Evolutionary conservation across 1,139 yeast genomes (phyloP).

Genomic region (Suhomyces choctaworum): DNA sequence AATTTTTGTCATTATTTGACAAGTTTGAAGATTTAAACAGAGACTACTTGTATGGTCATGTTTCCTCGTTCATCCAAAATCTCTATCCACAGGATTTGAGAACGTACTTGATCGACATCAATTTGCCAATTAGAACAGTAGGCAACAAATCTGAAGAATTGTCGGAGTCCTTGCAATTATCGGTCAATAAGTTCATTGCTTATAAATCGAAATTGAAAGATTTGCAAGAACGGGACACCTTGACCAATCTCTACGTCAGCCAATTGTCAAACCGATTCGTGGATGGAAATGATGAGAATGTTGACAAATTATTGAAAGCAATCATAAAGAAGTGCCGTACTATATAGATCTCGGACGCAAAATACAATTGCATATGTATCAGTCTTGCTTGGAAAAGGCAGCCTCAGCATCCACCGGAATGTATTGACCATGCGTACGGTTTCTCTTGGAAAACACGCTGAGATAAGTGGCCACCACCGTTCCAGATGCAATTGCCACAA

Average conservation of each 20-base stretch:
- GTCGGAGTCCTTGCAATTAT: constrained; percentile 61
- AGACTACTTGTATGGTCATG: constrained; percentile 63
- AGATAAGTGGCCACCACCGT: constrained; percentile 27
- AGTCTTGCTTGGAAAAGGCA: constrained; percentile 30
- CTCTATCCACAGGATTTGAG: constrained; percentile 39
- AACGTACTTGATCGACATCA: constrained; percentile 56
- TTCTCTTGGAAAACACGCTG: constrained; percentile 16
- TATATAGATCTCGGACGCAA: constrained; percentile 9
- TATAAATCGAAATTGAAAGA: constrained; percentile 47
- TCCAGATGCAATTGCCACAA: constrained; percentile 28
- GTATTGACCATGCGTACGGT: constrained; percentile 6
- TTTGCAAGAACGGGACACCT: constrained; percentile 35
- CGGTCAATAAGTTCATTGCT: constrained; percentile 72
- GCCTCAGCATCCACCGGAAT: constrained; percentile 28
- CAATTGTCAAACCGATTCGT: constrained; percentile 36
- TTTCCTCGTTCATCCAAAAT: constrained; percentile 51
- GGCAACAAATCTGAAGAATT: constrained; percentile 40
- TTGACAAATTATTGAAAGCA: constrained; percentile 36
- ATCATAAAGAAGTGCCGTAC: constrained; percentile 41
- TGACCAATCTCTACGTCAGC: constrained; percentile 48
- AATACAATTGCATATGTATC: background rate
- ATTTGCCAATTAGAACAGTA: constrained; percentile 64
- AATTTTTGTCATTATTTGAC: constrained; percentile 60
- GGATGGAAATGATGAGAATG: constrained; percentile 35
- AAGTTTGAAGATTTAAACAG: constrained; percentile 69